These are phyloP conservation scores for Coleophoma cylindrospora DNA, from an alignment of 2,329 filamentous ascomycete species.

Conservation along the genomic window DNA sequence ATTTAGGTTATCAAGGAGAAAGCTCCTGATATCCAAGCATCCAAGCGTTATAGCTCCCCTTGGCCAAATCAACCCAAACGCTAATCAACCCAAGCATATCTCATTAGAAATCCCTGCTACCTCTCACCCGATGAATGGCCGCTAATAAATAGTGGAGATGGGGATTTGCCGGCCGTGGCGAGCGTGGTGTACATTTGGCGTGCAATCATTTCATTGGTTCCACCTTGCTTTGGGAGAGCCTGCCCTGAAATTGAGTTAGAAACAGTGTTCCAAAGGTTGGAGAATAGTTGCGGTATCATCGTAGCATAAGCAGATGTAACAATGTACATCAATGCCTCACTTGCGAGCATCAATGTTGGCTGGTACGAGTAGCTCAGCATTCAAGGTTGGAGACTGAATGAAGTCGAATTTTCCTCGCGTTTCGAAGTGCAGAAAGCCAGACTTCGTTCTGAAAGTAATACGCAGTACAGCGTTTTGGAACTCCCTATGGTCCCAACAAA, in stretches of 20 bases:
- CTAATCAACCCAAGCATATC: too few species aligned
- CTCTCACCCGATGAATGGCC: conserved; percentile 51
- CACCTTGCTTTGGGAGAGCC: conserved; percentile 73
- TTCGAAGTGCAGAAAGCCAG: conserved; percentile 64
- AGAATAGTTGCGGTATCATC: conserved; percentile 57
- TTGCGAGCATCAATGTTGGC: conserved; percentile 61
- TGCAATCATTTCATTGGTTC: conserved; percentile 69
- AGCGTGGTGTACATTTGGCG: conserved; percentile 53
- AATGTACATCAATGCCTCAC: conserved; percentile 61
- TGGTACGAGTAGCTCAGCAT: conserved; percentile 62
- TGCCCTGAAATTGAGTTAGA: conserved; percentile 42
- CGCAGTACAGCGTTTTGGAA: conserved; percentile 53
- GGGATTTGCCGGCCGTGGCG: conserved; percentile 36
- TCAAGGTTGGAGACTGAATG: conserved; percentile 74
- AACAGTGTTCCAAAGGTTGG: not conserved
- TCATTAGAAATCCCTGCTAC: conserved; percentile 43
- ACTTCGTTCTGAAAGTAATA: conserved; percentile 71
- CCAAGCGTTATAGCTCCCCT: too few species aligned
- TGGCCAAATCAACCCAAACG: too few species aligned
- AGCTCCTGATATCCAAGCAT: too few species aligned
- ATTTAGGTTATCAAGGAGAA: too few species aligned
- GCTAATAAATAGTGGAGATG: conserved; percentile 55
- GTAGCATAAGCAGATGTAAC: conserved; percentile 73
- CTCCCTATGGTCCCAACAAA: conserved; percentile 65
- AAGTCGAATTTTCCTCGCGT: conserved; percentile 62